Percentiles rank a stretch among this genome's conserved stretches.
phyloP scores from a whole-genome alignment of 495 filamentous ascomycete genomes.

The Podospora pseudocomata region DNA sequence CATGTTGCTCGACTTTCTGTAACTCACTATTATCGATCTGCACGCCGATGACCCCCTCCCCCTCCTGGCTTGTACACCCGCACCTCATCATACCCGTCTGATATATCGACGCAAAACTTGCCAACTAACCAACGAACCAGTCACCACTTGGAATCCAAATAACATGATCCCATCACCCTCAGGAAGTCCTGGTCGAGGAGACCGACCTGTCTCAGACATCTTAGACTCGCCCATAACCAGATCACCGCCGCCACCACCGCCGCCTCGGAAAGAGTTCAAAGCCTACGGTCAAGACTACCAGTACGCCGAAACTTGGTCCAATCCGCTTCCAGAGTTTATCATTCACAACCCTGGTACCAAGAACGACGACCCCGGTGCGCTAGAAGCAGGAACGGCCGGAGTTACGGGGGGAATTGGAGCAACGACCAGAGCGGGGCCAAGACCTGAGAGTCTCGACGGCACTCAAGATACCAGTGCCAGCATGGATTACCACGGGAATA shows the following conservation, averaged over 20 bases:
- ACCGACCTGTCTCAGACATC: slow-evolving; percentile 11
- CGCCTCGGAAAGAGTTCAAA: slow-evolving; percentile 12
- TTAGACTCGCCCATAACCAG: not conserved
- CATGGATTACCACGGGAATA: not conserved
- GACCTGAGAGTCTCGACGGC: slow-evolving; percentile 9
- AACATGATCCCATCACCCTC: slow-evolving; percentile 16
- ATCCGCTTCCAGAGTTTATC: slow-evolving; percentile 28
- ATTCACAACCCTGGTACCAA: slow-evolving; percentile 6
- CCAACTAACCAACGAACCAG: not conserved
- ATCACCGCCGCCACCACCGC: slow-evolving; percentile 1
- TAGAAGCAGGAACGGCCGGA: not conserved
- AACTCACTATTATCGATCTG: not conserved
- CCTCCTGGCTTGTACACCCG: not conserved
- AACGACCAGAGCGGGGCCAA: slow-evolving; percentile 2
- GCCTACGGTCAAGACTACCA: slow-evolving; percentile 25
- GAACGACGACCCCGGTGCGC: not conserved
- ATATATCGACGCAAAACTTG: not conserved
- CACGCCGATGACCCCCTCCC: not conserved
- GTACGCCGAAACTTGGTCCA: slow-evolving; percentile 27
- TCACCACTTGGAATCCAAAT: not conserved
- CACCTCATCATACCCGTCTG: not conserved
- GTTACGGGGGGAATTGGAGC: not conserved
- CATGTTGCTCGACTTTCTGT: not conserved
- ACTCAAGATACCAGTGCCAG: slow-evolving; percentile 5
- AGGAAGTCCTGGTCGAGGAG: slow-evolving; percentile 8